Evolutionary conservation across 2,329 filamentous ascomycete genomes (phyloP), one percentile per base, ranked within the genome.

Genomic region (Cytospora leucostoma): DNA sequence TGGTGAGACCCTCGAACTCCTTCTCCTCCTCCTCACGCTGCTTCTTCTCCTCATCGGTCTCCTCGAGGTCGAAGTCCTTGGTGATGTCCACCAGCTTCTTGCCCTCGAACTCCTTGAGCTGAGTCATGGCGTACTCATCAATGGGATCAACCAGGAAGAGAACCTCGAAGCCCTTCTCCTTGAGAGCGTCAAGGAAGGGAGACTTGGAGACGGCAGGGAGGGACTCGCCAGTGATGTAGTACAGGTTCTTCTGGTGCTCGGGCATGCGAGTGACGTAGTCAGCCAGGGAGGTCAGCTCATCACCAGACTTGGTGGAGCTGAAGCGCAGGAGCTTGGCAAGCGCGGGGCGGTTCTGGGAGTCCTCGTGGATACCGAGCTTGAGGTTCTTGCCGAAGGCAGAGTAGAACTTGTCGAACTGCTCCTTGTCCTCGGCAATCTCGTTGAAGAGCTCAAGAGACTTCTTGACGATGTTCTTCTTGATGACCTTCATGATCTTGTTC

Each of bases 401-500:
- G 89, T 99, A 99, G 90, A 99, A 99, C 89, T 99, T 99, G 89
- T 99, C 95, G 79, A 99, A 99, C 81, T 97, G 92, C 88, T 99
- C 95, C 83, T 96, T 96, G 83, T 99, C 95, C 87, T 99, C 95
- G 65, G 95, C 89, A 69, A 99, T 99, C 86, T 99, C 95, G 75
- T 88, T 88, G 90, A 99, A 99, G 79, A 99, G 92, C 87, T 99
- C 95, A 70, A 99, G 92, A 70, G 92, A 92, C 92, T 99, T 99
- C 93, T 98, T 99, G 87, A 99, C 93, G 70, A 99, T 97, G 90
- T 99, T 99, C 93, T 99, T 99, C 89, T 96, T 96, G 88, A 98
- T 98, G 80, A 98, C 95, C 91, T 98, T 98, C 95, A 98, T 98
- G 87, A 99, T 99, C 93, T 98, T 98, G 91, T 98, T 99, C 87